Base-by-base conservation (phyloP, 495 filamentous ascomycete species). In the Penicillium daleae region DNA sequence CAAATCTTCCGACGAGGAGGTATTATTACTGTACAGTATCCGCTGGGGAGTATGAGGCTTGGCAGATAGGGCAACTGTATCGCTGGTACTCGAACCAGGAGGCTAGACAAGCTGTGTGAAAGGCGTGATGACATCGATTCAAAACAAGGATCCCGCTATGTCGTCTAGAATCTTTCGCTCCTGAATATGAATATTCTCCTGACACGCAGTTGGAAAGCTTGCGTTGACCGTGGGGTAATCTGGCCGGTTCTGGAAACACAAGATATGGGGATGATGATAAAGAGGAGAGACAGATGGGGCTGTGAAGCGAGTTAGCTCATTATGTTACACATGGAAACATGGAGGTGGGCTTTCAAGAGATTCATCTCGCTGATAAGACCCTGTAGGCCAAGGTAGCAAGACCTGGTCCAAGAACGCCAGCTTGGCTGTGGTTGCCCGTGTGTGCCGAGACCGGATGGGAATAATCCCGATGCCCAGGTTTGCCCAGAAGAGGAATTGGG, bases 61-160 rank as follows among this genome's bases (percentile, higher is more conserved):
- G 71, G 59, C 76, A 78, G 2, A 74, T 69, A 13, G 76, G 76
- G 58, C 76, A 76, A 21, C 63, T 67, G 50, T 74, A 76, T 35
- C 64, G 70, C 19, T 66, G 60, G 54, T 76, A 71, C 55, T 72
- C 66, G 50, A 76, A 73, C 74, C 72, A 78, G 42, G 73, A 71
- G 9, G 64, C 67, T 6, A 78, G 63, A 66, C 76, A 78, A 4
- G 57, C 26, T 0, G 65, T 56, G 33, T 78, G 75, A 50, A 78
- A 78, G 21, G 68, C 71, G 53, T 78, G 76, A 56, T 71, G 65
- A 64, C 76, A 78, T 21, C 65, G 63, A 26, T 68, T 75, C 15
- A 78, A 56, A 5, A 78, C 65, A 22, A 74, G 26, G 4, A 74
- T 59, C 10, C 60, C 46, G 44, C 60, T 69, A 19, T 62, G 53